A percentile compares a stretch with the other conserved stretches of the same genome.
These are phyloP conservation scores for Sonneratia alba DNA, from an alignment of 345 rosid species.

Conservation along the genomic window DNA sequence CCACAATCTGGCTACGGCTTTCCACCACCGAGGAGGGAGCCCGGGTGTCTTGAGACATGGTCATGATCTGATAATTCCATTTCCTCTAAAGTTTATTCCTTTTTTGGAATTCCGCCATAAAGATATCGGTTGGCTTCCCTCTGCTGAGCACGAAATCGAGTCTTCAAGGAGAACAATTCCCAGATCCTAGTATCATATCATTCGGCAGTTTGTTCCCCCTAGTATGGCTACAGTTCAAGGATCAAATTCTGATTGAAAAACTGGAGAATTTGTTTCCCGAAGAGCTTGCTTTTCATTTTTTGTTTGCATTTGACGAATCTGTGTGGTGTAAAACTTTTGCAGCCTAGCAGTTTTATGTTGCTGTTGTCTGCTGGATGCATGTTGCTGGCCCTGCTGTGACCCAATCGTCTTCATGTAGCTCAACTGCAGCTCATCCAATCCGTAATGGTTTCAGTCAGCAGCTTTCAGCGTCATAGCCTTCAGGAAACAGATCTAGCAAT, in stretches of 20 bases:
- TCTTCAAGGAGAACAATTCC: too few species aligned
- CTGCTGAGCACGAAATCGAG: too few species aligned
- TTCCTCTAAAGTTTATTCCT: not conserved
- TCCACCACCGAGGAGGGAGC: conserved; percentile 26
- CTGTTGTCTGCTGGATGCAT: conserved; percentile 60
- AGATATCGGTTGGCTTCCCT: too few species aligned
- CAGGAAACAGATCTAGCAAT: not conserved
- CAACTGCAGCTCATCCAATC: not conserved
- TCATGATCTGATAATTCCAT: conserved; percentile 2
- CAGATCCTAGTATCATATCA: too few species aligned
- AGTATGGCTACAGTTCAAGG: too few species aligned
- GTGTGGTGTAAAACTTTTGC: conserved; percentile 8
- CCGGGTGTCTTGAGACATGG: conserved; percentile 47
- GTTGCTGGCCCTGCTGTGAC: conserved; percentile 45
- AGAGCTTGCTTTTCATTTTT: not conserved
- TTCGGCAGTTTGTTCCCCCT: too few species aligned
- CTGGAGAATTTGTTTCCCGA: too few species aligned
- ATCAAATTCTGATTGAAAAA: too few species aligned
- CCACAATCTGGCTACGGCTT: conserved; percentile 41
- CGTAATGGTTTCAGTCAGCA: not conserved
- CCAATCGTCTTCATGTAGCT: conserved; percentile 25
- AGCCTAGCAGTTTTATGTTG: conserved; percentile 72
- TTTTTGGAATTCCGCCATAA: not conserved
- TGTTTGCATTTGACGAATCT: not conserved
- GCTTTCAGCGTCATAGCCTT: not conserved